Conservation (phyloP, 768 basidiomycete species). For the Crassisporium funariophilum region DNA sequence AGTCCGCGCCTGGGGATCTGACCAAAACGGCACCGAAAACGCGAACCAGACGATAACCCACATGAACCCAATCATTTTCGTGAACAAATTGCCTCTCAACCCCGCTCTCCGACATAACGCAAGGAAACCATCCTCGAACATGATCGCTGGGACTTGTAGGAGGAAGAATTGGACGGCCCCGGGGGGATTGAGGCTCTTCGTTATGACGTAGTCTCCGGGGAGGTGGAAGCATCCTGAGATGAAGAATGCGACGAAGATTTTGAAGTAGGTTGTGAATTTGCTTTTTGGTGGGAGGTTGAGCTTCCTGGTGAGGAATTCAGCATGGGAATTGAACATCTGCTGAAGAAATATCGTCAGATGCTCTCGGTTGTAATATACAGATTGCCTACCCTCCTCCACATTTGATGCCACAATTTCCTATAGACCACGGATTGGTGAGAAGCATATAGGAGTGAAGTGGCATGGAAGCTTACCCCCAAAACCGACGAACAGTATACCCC, state of each 20-base stretch:
- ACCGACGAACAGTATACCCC: slow-evolving; percentile 38
- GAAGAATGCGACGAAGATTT: slow-evolving; percentile 36
- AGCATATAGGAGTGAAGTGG: not conserved
- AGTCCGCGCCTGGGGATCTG: no score
- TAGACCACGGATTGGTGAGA: not conserved
- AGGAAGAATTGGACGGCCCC: slow-evolving; percentile 24
- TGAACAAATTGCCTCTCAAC: slow-evolving; percentile 6
- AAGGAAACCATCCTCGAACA: slow-evolving; percentile 33
- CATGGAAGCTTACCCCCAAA: slow-evolving; percentile 39
- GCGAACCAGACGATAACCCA: slow-evolving; percentile 32
- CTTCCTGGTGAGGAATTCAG: slow-evolving; percentile 25
- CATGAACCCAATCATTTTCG: slow-evolving; percentile 21
- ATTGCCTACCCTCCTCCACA: slow-evolving; percentile 33
- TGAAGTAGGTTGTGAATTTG: slow-evolving; percentile 26
- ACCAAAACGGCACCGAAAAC: slow-evolving; percentile 21
- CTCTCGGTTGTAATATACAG: not conserved
- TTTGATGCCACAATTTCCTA: slow-evolving; percentile 37
- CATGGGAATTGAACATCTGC: slow-evolving; percentile 30
- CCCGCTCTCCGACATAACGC: slow-evolving; percentile 15
- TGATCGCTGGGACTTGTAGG: slow-evolving; percentile 33
- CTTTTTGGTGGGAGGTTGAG: slow-evolving; percentile 26
- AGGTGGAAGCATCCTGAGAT: slow-evolving; percentile 37
- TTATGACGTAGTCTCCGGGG: slow-evolving; percentile 31
- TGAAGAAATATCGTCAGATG: not conserved
- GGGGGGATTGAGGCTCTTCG: slow-evolving; percentile 11